These are phyloP conservation scores for Laetiporus sulphureus DNA, from an alignment of 1,284 basidiomycete genomes.

Conservation along the genomic window DNA sequence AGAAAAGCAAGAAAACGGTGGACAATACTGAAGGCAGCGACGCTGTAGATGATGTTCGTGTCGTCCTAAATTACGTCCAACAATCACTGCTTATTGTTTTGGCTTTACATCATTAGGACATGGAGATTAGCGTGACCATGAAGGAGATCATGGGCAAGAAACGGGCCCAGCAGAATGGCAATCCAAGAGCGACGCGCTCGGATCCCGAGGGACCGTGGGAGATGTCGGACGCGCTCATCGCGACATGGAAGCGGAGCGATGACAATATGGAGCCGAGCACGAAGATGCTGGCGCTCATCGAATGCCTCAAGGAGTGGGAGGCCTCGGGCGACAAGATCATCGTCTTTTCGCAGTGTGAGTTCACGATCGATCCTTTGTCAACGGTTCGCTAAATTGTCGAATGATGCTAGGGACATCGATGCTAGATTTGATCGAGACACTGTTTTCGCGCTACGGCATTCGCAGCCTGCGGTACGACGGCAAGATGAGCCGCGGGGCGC, in stretches of 20 bases:
- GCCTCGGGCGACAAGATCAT: slow-evolving; percentile 59
- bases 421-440: slow-evolving; percentile 54
- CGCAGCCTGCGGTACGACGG: slow-evolving; percentile 57
- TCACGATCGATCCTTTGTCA: not conserved
- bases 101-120: not conserved
- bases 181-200: slow-evolving; percentile 1
- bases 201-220: slow-evolving; percentile 12
- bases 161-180: slow-evolving; percentile 4
- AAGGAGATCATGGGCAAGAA: slow-evolving; percentile 3
- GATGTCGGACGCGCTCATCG: slow-evolving; percentile 36
- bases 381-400: no score
- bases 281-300: slow-evolving; percentile 58
- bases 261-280: slow-evolving; percentile 57
- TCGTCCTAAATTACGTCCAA: not conserved
- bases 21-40: slow-evolving; percentile 1
- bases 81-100: not conserved
- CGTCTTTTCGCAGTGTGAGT: slow-evolving; percentile 61
- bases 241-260: slow-evolving; percentile 48
- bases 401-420: slow-evolving; percentile 74
- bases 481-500: slow-evolving; percentile 45
- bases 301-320: slow-evolving; percentile 54
- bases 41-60: slow-evolving; percentile 1
- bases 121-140: not conserved
- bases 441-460: slow-evolving; percentile 54
- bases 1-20: not conserved